Conservation (phyloP, 768 basidiomycete species). For the Boletus subcaerulescens region DNA sequence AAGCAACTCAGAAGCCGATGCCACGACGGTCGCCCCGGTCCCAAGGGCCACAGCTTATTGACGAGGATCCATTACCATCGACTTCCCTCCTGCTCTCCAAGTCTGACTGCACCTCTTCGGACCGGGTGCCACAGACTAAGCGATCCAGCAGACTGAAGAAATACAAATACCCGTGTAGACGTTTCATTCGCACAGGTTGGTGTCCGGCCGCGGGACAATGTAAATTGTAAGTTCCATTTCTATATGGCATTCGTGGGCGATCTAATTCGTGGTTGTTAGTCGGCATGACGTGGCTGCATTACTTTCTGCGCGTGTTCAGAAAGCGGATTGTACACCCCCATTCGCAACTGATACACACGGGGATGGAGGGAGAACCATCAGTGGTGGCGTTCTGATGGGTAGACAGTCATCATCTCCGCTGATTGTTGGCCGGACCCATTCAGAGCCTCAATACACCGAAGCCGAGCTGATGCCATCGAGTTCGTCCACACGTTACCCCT, state of each 20-base stretch:
- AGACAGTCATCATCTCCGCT: constrained; percentile 13
- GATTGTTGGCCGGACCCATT: neutral
- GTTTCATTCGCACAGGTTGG: constrained; percentile 41
- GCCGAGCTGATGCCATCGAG: constrained; percentile 30
- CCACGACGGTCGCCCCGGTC: neutral
- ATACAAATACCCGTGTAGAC: constrained; percentile 38
- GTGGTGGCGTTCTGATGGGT: constrained; percentile 24
- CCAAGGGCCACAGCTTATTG: constrained; percentile 11
- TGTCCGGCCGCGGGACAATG: constrained; percentile 42
- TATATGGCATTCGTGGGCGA: neutral
- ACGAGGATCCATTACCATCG: constrained; percentile 20
- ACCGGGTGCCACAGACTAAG: neutral
- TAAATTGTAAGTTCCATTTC: constrained; percentile 36
- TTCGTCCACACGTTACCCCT: constrained; percentile 22
- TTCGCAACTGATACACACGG: constrained; percentile 3
- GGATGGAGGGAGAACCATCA: constrained; percentile 21
- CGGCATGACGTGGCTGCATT: constrained; percentile 21
- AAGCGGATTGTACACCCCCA: constrained; percentile 4
- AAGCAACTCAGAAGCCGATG: neutral
- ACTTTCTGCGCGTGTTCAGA: constrained; percentile 18
- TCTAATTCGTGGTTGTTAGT: constrained; percentile 7
- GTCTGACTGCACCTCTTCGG: constrained; percentile 18
- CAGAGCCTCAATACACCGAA: constrained; percentile 30
- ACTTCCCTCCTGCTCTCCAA: constrained; percentile 23
- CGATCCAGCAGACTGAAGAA: constrained; percentile 25